Conservation (phyloP, 305 asterid species). For the Rubia balearica region DNA sequence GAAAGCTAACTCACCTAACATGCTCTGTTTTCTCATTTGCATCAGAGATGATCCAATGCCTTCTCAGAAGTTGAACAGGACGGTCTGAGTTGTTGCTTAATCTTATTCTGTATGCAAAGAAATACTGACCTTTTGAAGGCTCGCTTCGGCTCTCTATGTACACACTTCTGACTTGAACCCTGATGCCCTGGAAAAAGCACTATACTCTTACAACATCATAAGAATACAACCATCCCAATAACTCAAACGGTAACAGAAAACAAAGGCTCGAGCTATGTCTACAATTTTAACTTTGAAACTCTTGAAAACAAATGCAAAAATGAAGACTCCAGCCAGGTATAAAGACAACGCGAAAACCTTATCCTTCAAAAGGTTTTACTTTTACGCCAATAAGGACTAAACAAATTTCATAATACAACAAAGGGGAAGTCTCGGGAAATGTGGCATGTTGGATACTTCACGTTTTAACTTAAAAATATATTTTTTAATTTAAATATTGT, state of each 20-base stretch:
- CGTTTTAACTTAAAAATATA: too few species aligned
- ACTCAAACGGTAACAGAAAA: slow-evolving; percentile 1
- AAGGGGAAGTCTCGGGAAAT: too few species aligned
- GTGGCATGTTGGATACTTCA: too few species aligned
- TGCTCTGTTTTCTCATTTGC: slow-evolving; percentile 63
- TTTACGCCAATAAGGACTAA: not conserved
- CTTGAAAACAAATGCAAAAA: not conserved
- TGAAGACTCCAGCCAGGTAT: slow-evolving; percentile 1
- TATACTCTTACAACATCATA: not conserved
- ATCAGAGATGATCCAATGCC: slow-evolving; percentile 89
- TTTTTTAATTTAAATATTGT: too few species aligned
- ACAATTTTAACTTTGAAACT: not conserved
- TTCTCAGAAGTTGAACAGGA: slow-evolving; percentile 77
- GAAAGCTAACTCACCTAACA: slow-evolving; percentile 49
- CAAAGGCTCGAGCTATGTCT: not conserved
- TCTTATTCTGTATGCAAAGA: slow-evolving; percentile 77
- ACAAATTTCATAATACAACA: not conserved
- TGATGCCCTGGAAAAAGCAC: slow-evolving; percentile 45
- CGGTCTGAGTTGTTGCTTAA: slow-evolving; percentile 76
- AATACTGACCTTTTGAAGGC: slow-evolving; percentile 67
- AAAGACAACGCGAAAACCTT: not conserved
- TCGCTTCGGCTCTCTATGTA: slow-evolving; percentile 73
- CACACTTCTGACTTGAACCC: slow-evolving; percentile 86
- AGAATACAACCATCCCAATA: slow-evolving; percentile 11
- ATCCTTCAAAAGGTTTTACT: not conserved